Base-by-base conservation (phyloP, 2,329 filamentous ascomycete species). In the Aspergillus persii region DNA sequence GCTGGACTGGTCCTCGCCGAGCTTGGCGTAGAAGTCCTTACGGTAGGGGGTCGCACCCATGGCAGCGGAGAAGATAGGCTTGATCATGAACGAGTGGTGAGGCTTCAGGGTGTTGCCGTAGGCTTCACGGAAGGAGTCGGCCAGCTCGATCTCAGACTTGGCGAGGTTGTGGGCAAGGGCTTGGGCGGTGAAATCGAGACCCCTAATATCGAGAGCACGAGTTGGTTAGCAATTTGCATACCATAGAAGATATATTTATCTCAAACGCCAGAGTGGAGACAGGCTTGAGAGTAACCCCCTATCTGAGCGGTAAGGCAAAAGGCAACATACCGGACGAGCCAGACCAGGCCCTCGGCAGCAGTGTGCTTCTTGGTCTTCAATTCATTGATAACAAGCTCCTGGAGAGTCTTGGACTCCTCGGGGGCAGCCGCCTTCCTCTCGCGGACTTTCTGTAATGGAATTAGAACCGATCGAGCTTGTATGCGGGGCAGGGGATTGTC, bases 41-140 rank as follows among this genome's bases (percentile, higher is more conserved):
- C 94, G 87, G 83, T 97, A 96, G 1, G 95, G 95, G 67, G 90
- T 94, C 18, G 92, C 93, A 68, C 86, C 86, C 92, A 99, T 96
- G 75, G 94, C 94, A 62, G 92, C 89, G 69, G 84, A 90, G 84
- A 98, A 98, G 73, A 97, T 84, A 61, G 92, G 92, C 84, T 96
- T 96, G 70, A 97, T 81, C 63, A 97, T 69, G 78, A 96, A 92
- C 73, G 84, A 87, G 83, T 99, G 95, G 81, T 96, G 88, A 29
- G 90, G 90, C 82, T 96, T 96, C 70, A 99, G 89, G 53, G 94
- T 97, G 69, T 81, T 82, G 74, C 84, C 85, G 80, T 99, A 99
- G 67, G 93, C 91, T 58, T 81, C 80, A 70, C 90, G 88, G 89
- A 99, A 99, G 51, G 92, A 96, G 66, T 86, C 83, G 61, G 90